phyloP scores from a whole-genome alignment of 768 basidiomycete species.

The Tulasnella calospora region DNA sequence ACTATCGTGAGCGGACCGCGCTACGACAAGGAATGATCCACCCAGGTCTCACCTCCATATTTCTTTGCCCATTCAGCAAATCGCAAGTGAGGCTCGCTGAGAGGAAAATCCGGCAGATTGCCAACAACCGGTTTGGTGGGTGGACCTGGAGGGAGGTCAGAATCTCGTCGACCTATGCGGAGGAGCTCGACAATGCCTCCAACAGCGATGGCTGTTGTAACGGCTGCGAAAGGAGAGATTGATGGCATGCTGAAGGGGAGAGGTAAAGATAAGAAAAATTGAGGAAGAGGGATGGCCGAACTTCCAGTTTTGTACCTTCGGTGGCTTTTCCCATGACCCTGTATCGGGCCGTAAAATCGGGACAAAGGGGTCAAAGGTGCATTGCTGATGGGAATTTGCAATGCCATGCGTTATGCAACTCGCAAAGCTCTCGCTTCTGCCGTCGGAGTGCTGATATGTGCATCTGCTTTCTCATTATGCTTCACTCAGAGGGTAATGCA shows the following conservation, averaged over 20 bases:
- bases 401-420: background rate
- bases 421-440: background rate
- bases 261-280: background rate
- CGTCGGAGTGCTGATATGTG: background rate
- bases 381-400: background rate
- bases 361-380: background rate
- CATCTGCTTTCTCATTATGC: background rate
- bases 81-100: constrained; percentile 30
- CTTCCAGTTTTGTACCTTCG: background rate
- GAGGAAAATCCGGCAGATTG: constrained; percentile 31
- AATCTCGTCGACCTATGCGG: constrained; percentile 23
- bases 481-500: background rate
- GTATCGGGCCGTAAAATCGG: background rate
- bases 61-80: constrained; percentile 34
- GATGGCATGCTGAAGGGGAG: background rate
- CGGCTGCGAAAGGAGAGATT: background rate
- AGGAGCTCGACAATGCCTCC: background rate
- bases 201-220: background rate
- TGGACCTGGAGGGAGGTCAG: constrained; percentile 34
- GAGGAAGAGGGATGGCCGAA: background rate
- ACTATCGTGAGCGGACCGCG: background rate
- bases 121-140: constrained; percentile 32
- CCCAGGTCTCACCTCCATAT: constrained; percentile 29
- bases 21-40: constrained; percentile 27
- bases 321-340: background rate